Evolutionary conservation across 805 yeast genomes (phyloP), one percentile per base, ranked within the genome.

Genomic region (Wickerhamomyces sydowiorum): DNA sequence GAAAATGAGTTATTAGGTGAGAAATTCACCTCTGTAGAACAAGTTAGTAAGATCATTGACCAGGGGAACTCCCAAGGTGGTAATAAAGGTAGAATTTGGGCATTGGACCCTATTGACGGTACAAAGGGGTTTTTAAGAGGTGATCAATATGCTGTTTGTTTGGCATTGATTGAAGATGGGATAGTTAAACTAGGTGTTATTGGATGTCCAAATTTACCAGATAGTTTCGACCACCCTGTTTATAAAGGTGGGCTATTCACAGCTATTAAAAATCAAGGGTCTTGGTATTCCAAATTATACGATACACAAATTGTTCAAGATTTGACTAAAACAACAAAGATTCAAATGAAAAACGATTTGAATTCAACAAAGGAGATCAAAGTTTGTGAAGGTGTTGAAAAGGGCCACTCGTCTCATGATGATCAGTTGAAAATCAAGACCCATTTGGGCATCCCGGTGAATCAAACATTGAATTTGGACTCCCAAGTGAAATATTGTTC

Each of bases 101-200:
- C 97, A 1, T 67, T 93, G 56, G 99, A 93, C 58, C 99, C 99
- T 31, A 90, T 93, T 47, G 99, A 93, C 59, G 99, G 99, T 7
- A 93, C 99, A 18, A 93, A 82, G 61, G 99, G 99, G 0, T 93
- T 93, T 60, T 67, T 93, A 41, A 74, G 99, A 57, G 95, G 96
- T 37, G 97, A 90, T 50, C 99, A 93, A 60, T 93, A 88, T 62
- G 97, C 99, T 2, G 95, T 93, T 1, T 93, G 99, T 59, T 69
- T 93, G 36, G 97, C 96, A 0, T 67, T 93, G 50, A 81, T 93
- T 37, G 95, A 80, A 24, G 84, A 90, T 56, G 95, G 96, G 13
- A 70, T 76, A 38, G 95, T 88, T 1, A 80, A 83, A 46, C 72
- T 93, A 38, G 99, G 99, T 39, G 95, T 86, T 21, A 86, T 93